Base-by-base conservation (phyloP, 2,329 filamentous ascomycete genomes). In the Scytalidium sp. region DNA sequence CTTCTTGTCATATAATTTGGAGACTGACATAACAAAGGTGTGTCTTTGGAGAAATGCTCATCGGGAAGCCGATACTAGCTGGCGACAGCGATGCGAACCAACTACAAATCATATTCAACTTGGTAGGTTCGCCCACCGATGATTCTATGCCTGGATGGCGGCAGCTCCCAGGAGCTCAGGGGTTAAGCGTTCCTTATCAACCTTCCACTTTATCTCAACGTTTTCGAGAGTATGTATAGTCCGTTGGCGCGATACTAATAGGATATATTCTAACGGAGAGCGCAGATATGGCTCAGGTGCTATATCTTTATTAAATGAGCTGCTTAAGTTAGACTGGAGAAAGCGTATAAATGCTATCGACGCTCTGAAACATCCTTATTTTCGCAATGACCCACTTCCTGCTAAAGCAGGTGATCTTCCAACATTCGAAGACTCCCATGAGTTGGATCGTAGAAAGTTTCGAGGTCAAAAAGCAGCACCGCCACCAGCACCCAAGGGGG, bases 1-100 rank as follows among this genome's bases (percentile, higher is more conserved):
- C 40, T 36, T 15, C 11, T 22, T 43, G 49, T 55, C 36, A 19
- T 41, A 19, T 36, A 10, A 25, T 19, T n/a, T 41, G 8, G 11
- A 2, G 66, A 68, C 50, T 49, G 39, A 40, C 50, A 25, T 27
- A 9, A 10, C 29, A 27, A 50, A 91, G 88, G n/a, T 99, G 94
- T 65, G 91, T 99, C 2, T 97, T 99, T 70, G 94, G 91, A 46
- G 94, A 99, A 67, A 99, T 99, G 93, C 87, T 97, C 56, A 84
- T 90, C 60, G 86, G 90, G 32, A 96, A 93, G 67, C 94, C 94
- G 0, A 97, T 99, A 47, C 78, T 99, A 41, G 83, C 91, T 7
- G 94, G 94, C 11, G 90, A 90, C 57, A 95, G 88, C 60, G 94
- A 99, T 64, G 72, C 83, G 6, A 87, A 97, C 63, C 94, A 99